These are phyloP conservation scores for Trichaptum fuscoviolaceum DNA, from an alignment of 768 basidiomycete species.

Conservation along the genomic window DNA sequence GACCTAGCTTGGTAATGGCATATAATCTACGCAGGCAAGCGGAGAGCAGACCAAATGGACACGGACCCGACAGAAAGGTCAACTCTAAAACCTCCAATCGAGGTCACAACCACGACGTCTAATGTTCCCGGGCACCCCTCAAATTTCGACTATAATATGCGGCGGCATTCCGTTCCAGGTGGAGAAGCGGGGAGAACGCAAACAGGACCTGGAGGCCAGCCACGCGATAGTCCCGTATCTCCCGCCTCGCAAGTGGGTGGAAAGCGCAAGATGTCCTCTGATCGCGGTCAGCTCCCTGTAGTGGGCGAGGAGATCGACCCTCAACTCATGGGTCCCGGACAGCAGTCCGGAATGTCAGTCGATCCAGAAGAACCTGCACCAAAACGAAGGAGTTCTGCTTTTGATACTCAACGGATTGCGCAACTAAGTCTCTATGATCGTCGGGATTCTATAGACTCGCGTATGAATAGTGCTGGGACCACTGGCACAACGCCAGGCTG, in stretches of 20 bases:
- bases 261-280: conserved; percentile 80
- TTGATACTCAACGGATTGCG: conserved; percentile 72
- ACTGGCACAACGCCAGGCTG: conserved; percentile 47
- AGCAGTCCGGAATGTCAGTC: conserved; percentile 52
- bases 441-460: conserved; percentile 69
- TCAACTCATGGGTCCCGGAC: conserved; percentile 62
- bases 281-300: conserved; percentile 46
- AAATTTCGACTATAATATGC: conserved; percentile 64
- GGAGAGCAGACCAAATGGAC: conserved; percentile 30
- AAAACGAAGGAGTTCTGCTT: conserved; percentile 79
- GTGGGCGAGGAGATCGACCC: conserved; percentile 61
- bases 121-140: conserved; percentile 35
- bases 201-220: conserved; percentile 7
- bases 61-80: conserved; percentile 29
- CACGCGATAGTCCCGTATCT: conserved; percentile 13
- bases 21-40: neutral
- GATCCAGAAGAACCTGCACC: conserved; percentile 64
- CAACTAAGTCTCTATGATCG: conserved; percentile 75
- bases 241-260: conserved; percentile 39
- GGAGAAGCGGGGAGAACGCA: conserved; percentile 28
- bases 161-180: conserved; percentile 67
- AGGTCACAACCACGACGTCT: conserved; percentile 20
- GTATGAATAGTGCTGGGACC: conserved; percentile 28
- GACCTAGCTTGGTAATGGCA: neutral
- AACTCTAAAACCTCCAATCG: neutral